phyloP scores from a whole-genome alignment of 106 monocot genomes.

The Dioscorea dumetorum region DNA sequence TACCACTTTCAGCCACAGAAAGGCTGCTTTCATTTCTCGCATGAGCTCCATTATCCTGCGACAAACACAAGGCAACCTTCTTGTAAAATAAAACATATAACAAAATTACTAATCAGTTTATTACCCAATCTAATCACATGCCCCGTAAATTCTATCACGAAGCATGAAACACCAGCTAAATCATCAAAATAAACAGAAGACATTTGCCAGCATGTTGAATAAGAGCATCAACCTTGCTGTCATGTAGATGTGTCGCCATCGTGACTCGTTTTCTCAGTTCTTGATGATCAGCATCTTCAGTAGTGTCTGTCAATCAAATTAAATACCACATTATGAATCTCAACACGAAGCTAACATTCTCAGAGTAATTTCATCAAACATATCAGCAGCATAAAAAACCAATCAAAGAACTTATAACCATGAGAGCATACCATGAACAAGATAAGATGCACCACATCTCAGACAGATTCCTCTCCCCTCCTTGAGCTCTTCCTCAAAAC shows the following conservation, averaged over 20 bases:
- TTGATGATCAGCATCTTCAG: slow-evolving; percentile 1
- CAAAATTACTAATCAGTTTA: background rate
- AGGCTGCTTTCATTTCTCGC: slow-evolving; percentile 65
- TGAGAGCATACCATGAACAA: slow-evolving; percentile 9
- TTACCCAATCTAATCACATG: background rate
- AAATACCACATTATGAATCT: background rate
- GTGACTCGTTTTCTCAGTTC: slow-evolving; percentile 14
- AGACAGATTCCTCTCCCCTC: slow-evolving; percentile 33
- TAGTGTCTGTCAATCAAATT: slow-evolving; percentile 9
- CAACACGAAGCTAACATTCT: too few relatives aligned
- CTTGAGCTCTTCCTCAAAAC: slow-evolving; percentile 38
- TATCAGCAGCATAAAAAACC: too few relatives aligned
- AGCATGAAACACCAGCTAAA: too few relatives aligned
- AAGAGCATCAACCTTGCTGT: slow-evolving; percentile 25
- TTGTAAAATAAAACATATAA: too few relatives aligned
- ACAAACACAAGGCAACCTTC: background rate
- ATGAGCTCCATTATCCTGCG: slow-evolving; percentile 59
- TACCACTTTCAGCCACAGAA: slow-evolving; percentile 75
- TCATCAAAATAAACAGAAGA: too few relatives aligned
- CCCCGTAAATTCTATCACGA: too few relatives aligned
- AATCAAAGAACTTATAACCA: too few relatives aligned
- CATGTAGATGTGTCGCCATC: slow-evolving; percentile 26
- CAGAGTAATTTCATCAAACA: too few relatives aligned
- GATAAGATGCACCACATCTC: slow-evolving; percentile 49
- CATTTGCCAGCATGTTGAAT: background rate